phyloP scores from a whole-genome alignment of 495 filamentous ascomycete genomes.

The Aspergillus nanangensis region DNA sequence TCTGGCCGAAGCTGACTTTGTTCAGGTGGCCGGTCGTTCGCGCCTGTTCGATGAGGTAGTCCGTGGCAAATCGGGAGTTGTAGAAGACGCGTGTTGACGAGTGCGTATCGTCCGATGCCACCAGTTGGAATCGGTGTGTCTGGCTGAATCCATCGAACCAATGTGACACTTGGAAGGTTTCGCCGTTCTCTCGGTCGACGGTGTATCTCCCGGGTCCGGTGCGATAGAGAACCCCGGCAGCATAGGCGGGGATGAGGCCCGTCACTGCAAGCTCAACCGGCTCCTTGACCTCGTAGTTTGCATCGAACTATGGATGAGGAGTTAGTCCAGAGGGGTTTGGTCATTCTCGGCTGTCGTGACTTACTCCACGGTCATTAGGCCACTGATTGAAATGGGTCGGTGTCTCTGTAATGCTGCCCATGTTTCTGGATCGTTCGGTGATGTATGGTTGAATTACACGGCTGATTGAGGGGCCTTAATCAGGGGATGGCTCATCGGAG shows the following conservation, averaged over 20 bases:
- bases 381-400: constrained; percentile 24
- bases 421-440: too few species aligned
- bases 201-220: constrained; percentile 64
- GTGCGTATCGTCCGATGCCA: constrained; percentile 19
- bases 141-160: constrained; percentile 84
- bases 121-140: constrained; percentile 67
- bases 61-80: constrained; percentile 62
- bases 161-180: constrained; percentile 54
- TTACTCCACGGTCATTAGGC: constrained; percentile 30
- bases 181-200: constrained; percentile 50
- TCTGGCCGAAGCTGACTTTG: constrained; percentile 56
- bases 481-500: too few species aligned
- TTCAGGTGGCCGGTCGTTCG: constrained; percentile 43
- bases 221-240: constrained; percentile 62
- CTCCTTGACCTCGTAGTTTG: constrained; percentile 40
- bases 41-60: constrained; percentile 51
- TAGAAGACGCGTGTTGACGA: constrained; percentile 52
- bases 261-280: constrained; percentile 46
- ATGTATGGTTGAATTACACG: too few species aligned
- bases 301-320: constrained; percentile 45
- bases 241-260: constrained; percentile 48
- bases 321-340: neutral
- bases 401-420: neutral
- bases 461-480: too few species aligned
- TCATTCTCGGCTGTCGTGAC: neutral